These are phyloP conservation scores for Candida sithepensis DNA, from an alignment of 805 yeast genomes.

Conservation along the genomic window DNA sequence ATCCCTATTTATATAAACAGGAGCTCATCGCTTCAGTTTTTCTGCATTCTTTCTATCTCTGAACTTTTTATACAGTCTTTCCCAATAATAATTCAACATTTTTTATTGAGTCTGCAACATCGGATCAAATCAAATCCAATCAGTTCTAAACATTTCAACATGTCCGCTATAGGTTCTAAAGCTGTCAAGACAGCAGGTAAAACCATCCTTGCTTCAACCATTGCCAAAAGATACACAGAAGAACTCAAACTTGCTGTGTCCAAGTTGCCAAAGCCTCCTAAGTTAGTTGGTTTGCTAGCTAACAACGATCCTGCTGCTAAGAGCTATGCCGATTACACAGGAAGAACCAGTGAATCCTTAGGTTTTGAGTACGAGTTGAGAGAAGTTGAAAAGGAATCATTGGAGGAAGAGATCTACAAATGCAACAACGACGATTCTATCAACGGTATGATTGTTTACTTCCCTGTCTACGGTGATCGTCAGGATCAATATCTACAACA, in stretches of 20 bases:
- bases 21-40: too few relatives aligned
- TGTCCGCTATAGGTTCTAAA: not conserved
- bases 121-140: not conserved
- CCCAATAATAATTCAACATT: not conserved
- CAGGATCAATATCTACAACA: conserved; percentile 97
- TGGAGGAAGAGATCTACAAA: conserved; percentile 77
- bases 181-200: conserved; percentile 50
- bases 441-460: conserved; percentile 94
- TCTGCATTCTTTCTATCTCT: too few relatives aligned
- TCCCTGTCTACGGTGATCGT: conserved; percentile 93
- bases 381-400: conserved; percentile 68
- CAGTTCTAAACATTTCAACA: not conserved
- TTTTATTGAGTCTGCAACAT: not conserved
- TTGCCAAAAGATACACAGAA: conserved; percentile 75
- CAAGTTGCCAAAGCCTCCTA: conserved; percentile 54
- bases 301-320: conserved; percentile 93
- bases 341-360: conserved; percentile 77
- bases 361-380: conserved; percentile 84
- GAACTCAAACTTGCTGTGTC: conserved; percentile 64
- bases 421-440: conserved; percentile 77
- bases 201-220: conserved; percentile 81
- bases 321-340: conserved; percentile 96
- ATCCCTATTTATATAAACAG: too few relatives aligned
- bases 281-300: conserved; percentile 86
- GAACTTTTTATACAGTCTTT: too few relatives aligned